Evolutionary conservation across 2,329 filamentous ascomycete genomes (phyloP).

Genomic region (Fusarium tupiense): DNA sequence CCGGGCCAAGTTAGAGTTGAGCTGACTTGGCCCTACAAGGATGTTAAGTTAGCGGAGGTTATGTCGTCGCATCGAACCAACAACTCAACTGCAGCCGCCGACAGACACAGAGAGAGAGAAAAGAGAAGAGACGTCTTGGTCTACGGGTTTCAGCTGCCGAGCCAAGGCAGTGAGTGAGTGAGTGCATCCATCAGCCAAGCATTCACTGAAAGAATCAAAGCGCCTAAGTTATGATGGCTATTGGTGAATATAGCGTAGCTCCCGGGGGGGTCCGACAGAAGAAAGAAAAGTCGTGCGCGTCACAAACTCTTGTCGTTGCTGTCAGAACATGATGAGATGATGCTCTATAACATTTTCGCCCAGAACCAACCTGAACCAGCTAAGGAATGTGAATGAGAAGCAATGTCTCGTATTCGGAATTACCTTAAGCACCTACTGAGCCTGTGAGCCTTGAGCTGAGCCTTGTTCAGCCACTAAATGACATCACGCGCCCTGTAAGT

Average conservation of each 20-base stretch:
- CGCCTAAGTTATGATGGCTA: neutral
- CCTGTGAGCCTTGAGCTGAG: neutral
- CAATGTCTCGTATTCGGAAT: constrained; percentile 11
- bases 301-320: neutral
- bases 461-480: constrained; percentile 27
- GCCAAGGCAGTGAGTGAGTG: constrained; percentile 36
- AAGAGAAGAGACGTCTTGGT: neutral
- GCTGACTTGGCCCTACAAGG: neutral
- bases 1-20: neutral
- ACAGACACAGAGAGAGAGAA: neutral
- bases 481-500: constrained; percentile 16
- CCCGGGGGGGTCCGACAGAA: neutral
- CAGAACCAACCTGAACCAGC: neutral
- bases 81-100: neutral
- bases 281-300: constrained; percentile 26
- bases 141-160: constrained; percentile 33
- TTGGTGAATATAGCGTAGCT: neutral
- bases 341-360: constrained; percentile 1
- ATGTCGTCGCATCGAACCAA: neutral
- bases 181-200: neutral
- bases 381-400: constrained; percentile 10
- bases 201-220: neutral
- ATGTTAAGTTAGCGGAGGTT: neutral
- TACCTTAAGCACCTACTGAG: neutral
- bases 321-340: constrained; percentile 21